phyloP scores from a whole-genome alignment of 139 green algal species.

The Tetratostichococcus sp. region DNA sequence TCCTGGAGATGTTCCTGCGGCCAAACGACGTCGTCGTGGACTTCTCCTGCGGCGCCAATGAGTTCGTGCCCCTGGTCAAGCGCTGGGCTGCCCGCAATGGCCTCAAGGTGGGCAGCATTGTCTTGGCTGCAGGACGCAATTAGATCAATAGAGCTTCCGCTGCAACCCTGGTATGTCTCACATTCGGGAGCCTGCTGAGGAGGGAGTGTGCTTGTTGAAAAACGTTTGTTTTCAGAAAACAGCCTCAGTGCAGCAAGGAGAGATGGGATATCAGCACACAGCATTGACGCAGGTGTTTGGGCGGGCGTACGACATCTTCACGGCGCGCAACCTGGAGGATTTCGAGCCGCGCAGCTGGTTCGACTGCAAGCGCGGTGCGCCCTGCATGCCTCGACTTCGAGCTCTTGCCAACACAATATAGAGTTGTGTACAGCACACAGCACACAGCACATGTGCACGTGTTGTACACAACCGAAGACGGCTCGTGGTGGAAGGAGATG shows the following conservation, averaged over 20 bases:
- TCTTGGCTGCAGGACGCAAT: too few relatives aligned
- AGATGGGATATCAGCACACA: too few relatives aligned
- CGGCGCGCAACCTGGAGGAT: constrained; percentile 31
- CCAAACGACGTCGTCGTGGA: constrained; percentile 44
- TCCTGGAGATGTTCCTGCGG: constrained; percentile 8
- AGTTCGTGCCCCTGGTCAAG: constrained; percentile 49
- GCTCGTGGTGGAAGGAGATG: too few relatives aligned
- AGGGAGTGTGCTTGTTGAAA: too few relatives aligned
- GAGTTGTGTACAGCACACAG: too few relatives aligned
- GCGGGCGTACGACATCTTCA: constrained; percentile 58
- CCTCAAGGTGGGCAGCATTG: not conserved
- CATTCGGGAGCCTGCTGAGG: constrained; percentile 8
- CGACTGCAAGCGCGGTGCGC: constrained; percentile 12
- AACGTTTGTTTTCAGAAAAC: too few relatives aligned
- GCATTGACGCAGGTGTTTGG: constrained; percentile 27
- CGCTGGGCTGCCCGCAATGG: not conserved
- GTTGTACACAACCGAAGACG: too few relatives aligned
- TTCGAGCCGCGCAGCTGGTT: constrained; percentile 45
- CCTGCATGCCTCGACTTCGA: not conserved
- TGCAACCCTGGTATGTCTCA: too few relatives aligned
- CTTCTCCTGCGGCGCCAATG: constrained; percentile 62
- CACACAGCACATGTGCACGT: too few relatives aligned
- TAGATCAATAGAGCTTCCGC: too few relatives aligned
- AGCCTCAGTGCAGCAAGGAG: too few relatives aligned
- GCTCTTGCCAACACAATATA: too few relatives aligned